Percentiles rank a stretch among this genome's conserved stretches.
Evolutionary conservation across 306 rosid genomes (phyloP).

Genomic region (Clitoria ternatea): DNA sequence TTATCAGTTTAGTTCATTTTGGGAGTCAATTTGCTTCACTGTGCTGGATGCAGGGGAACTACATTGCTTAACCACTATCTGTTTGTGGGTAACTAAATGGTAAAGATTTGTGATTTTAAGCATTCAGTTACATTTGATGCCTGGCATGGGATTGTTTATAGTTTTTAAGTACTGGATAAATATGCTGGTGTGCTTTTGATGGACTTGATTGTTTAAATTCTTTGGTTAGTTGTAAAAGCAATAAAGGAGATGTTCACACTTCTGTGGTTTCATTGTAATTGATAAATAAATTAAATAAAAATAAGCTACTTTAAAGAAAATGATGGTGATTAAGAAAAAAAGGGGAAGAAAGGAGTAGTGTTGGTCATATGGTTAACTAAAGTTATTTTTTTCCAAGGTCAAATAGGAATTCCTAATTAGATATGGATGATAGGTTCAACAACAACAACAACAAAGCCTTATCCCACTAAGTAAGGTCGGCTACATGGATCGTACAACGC

Average conservation of each 20-base stretch:
- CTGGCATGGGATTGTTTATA: background rate
- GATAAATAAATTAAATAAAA: conserved; percentile 9
- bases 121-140: background rate
- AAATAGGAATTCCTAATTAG: conserved; percentile 2
- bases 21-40: conserved; percentile 1
- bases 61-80: background rate
- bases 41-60: background rate
- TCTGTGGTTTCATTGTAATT: background rate
- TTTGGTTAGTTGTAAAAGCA: background rate
- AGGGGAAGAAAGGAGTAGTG: background rate
- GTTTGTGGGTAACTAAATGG: background rate
- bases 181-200: background rate
- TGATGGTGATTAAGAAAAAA: background rate
- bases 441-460: too few species aligned
- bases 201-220: background rate
- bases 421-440: too few species aligned
- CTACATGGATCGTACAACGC: too few species aligned
- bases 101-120: background rate
- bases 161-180: background rate
- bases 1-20: background rate
- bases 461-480: too few species aligned
- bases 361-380: background rate
- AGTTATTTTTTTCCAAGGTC: background rate
- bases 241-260: background rate
- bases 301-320: background rate